Conservation (phyloP, 768 basidiomycete genomes). For the Suillus subalutaceus region DNA sequence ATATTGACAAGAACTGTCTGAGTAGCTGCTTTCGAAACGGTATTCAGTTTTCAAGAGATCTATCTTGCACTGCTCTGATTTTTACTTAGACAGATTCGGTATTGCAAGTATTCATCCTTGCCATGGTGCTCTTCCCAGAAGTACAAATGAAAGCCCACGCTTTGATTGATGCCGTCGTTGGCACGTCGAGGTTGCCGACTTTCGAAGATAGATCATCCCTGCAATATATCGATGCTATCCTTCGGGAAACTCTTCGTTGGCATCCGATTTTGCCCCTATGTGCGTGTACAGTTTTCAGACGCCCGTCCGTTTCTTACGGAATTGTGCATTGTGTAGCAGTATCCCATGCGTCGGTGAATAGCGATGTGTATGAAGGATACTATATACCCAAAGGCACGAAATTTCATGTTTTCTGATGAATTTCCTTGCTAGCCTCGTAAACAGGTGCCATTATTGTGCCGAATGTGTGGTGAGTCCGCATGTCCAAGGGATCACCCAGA, state of each 20-base stretch:
- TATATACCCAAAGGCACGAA: slow-evolving; percentile 29
- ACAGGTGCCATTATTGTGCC: slow-evolving; percentile 26
- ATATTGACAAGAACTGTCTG: background rate
- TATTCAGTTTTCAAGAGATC: background rate
- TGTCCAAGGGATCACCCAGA: background rate
- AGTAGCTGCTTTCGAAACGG: slow-evolving; percentile 24
- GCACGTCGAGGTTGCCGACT: slow-evolving; percentile 28
- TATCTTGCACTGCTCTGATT: background rate
- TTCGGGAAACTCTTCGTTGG: slow-evolving; percentile 34
- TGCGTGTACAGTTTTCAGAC: slow-evolving; percentile 12
- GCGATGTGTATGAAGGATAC: slow-evolving; percentile 29
- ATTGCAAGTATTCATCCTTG: slow-evolving; percentile 35
- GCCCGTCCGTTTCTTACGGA: background rate
- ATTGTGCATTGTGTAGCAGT: slow-evolving; percentile 14
- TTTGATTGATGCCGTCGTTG: slow-evolving; percentile 31
- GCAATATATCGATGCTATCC: slow-evolving; percentile 30
- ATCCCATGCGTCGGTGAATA: slow-evolving; percentile 24
- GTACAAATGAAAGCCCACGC: slow-evolving; percentile 31
- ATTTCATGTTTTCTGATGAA: background rate
- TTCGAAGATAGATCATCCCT: slow-evolving; percentile 27
- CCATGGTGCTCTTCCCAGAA: slow-evolving; percentile 37
- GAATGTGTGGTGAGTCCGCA: slow-evolving; percentile 31
- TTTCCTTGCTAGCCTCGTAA: slow-evolving; percentile 7
- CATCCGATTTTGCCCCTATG: slow-evolving; percentile 26
- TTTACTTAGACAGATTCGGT: slow-evolving; percentile 25